phyloP scores from a whole-genome alignment of 495 filamentous ascomycete species.

The Parathielavia hyrcaniae region DNA sequence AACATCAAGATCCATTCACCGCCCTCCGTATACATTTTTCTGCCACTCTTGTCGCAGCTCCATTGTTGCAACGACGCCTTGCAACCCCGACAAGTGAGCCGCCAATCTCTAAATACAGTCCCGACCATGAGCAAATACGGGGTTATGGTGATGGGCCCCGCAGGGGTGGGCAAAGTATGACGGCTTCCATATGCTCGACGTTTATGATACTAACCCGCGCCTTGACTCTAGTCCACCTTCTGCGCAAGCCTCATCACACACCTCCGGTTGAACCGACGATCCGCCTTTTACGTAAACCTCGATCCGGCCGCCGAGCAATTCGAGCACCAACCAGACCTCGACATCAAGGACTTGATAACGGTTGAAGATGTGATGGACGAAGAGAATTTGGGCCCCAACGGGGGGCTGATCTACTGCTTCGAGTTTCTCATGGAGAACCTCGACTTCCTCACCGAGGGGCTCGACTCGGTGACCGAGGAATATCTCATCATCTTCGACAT shows the following conservation, averaged over 20 bases:
- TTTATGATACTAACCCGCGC: neutral
- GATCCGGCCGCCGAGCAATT: slow-evolving; percentile 95
- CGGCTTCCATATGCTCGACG: neutral
- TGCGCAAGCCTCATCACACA: slow-evolving; percentile 90
- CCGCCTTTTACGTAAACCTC: slow-evolving; percentile 92
- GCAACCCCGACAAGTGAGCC: no score
- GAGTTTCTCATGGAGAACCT: slow-evolving; percentile 94
- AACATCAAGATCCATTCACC: no score
- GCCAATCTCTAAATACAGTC: neutral
- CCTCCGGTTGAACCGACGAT: slow-evolving; percentile 78
- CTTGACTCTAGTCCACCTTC: slow-evolving; percentile 67
- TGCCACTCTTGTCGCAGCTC: neutral
- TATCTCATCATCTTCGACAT: slow-evolving; percentile 97
- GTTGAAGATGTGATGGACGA: slow-evolving; percentile 99
- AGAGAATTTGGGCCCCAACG: slow-evolving; percentile 86
- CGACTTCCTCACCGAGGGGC: slow-evolving; percentile 81
- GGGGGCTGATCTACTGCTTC: slow-evolving; percentile 96
- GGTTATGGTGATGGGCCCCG: slow-evolving; percentile 88
- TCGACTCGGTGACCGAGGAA: slow-evolving; percentile 85
- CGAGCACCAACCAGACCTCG: slow-evolving; percentile 83
- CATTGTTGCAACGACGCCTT: neutral
- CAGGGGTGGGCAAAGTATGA: slow-evolving; percentile 74
- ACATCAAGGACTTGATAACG: slow-evolving; percentile 94
- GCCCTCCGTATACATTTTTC: no score
- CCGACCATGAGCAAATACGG: slow-evolving; percentile 86